These are phyloP conservation scores for Torulaspora microellipsoides DNA, from an alignment of 805 yeast genomes.

Conservation along the genomic window DNA sequence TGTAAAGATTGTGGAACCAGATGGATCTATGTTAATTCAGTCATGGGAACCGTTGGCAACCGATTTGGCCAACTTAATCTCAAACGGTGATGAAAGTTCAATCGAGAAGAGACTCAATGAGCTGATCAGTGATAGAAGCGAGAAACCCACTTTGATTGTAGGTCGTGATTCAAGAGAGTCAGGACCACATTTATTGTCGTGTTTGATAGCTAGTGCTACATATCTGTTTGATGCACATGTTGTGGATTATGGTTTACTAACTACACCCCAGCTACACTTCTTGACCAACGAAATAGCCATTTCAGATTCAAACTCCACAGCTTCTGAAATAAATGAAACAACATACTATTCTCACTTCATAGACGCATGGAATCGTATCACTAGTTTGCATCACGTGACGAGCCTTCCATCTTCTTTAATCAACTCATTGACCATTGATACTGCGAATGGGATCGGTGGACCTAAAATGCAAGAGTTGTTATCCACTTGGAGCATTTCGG, in stretches of 20 bases:
- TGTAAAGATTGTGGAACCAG: slow-evolving; percentile 88
- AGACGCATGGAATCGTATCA: slow-evolving; percentile 28
- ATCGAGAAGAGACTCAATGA: slow-evolving; percentile 5
- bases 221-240: slow-evolving; percentile 55
- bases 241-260: slow-evolving; percentile 60
- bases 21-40: slow-evolving; percentile 82
- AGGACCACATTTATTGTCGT: slow-evolving; percentile 45
- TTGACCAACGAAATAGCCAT: slow-evolving; percentile 59
- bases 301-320: slow-evolving; percentile 23
- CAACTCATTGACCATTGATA: slow-evolving; percentile 59
- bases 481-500: slow-evolving; percentile 28
- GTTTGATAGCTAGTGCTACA: slow-evolving; percentile 51
- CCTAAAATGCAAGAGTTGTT: slow-evolving; percentile 56
- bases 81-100: slow-evolving; percentile 31
- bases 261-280: slow-evolving; percentile 95
- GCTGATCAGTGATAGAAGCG: slow-evolving; percentile 3
- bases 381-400: slow-evolving; percentile 13
- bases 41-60: slow-evolving; percentile 86
- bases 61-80: slow-evolving; percentile 58
- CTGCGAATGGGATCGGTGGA: slow-evolving; percentile 97
- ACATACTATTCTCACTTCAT: slow-evolving; percentile 70
- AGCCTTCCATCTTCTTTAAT: slow-evolving; percentile 5
- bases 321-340: slow-evolving; percentile 50
- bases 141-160: slow-evolving; percentile 48
- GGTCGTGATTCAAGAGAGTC: slow-evolving; percentile 90